phyloP scores from a whole-genome alignment of 106 monocot genomes.

The Cymbidium sinense region DNA sequence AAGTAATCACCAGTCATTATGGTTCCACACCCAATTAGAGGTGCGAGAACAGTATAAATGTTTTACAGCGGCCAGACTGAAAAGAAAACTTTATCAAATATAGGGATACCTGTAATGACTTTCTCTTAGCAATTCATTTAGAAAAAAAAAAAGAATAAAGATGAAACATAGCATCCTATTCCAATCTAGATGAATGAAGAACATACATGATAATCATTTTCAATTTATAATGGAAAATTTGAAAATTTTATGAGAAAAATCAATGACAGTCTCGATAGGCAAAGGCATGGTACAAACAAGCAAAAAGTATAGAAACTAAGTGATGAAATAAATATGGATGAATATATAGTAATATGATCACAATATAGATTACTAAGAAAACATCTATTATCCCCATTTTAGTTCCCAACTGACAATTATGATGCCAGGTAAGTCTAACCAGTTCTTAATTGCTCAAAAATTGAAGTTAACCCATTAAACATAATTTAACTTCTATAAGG shows the following conservation, averaged over 20 bases:
- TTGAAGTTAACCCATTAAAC: neutral
- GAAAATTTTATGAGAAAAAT: neutral
- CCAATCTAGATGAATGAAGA: neutral
- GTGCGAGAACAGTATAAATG: conserved; percentile 30
- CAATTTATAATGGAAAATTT: neutral
- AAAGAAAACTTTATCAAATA: conserved; percentile 24
- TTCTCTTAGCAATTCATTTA: neutral
- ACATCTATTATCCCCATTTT: neutral
- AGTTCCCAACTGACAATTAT: neutral
- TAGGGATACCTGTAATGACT: conserved; percentile 18
- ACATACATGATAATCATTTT: neutral
- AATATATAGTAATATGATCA: neutral
- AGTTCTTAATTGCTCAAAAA: neutral
- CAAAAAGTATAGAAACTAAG: neutral
- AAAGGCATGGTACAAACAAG: no score
- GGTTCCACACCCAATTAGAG: conserved; percentile 57
- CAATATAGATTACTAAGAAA: neutral
- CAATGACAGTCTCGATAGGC: neutral
- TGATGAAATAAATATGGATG: neutral
- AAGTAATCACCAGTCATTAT: conserved; percentile 16
- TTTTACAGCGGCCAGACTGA: conserved; percentile 55
- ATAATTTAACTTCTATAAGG: neutral
- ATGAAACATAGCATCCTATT: neutral
- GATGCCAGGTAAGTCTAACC: neutral
- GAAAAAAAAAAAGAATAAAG: neutral